phyloP scores from a whole-genome alignment of 2,329 filamentous ascomycete genomes.

The Fusarium transvaalense region DNA sequence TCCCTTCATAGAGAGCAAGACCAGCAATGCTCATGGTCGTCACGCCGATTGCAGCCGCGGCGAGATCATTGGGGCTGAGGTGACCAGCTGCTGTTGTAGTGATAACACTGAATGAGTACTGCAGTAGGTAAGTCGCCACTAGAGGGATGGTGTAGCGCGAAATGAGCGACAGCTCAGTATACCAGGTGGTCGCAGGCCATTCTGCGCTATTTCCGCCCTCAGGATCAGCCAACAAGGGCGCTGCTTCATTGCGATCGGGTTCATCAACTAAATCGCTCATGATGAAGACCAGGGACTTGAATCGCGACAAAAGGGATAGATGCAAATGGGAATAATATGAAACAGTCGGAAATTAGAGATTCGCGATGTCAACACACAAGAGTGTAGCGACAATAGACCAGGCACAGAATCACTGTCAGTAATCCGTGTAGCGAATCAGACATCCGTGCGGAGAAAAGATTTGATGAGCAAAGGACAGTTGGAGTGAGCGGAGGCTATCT shows the following conservation, averaged over 20 bases:
- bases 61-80: conserved; percentile 64
- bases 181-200: neutral
- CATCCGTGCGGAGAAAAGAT: neutral
- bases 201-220: neutral
- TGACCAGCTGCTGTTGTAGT: conserved; percentile 66
- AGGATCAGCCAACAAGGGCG: conserved; percentile 25
- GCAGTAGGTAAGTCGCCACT: conserved; percentile 65
- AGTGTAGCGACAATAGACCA: too few relatives aligned
- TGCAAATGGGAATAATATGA: neutral
- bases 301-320: neutral
- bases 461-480: neutral
- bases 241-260: conserved; percentile 14
- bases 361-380: neutral
- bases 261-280: conserved; percentile 22
- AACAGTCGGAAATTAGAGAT: neutral
- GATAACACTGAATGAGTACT: conserved; percentile 65
- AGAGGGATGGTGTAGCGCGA: conserved; percentile 57
- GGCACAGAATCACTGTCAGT: neutral
- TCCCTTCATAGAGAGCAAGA: conserved; percentile 56
- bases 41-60: conserved; percentile 64
- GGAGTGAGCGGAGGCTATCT: conserved; percentile 10
- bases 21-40: conserved; percentile 68
- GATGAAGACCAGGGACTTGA: neutral
- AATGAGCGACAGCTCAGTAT: conserved; percentile 37
- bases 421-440: neutral